Conservation (phyloP, 2,329 filamentous ascomycete genomes). For the Fusarium musae region DNA sequence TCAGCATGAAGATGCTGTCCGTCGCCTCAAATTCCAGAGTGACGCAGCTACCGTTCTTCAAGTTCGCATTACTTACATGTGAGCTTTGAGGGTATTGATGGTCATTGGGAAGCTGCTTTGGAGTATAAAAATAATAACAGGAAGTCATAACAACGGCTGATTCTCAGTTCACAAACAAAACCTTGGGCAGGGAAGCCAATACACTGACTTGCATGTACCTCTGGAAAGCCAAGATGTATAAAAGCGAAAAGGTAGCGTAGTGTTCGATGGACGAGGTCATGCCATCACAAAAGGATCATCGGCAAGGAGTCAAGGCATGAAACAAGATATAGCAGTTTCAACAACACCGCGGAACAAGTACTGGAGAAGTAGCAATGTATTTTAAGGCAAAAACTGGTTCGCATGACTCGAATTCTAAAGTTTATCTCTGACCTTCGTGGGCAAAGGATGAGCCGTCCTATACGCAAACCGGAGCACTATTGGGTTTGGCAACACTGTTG, state of each 20-base stretch:
- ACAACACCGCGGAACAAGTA: accelerated
- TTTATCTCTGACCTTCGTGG: accelerated
- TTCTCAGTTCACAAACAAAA: background rate
- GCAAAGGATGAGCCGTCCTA: background rate
- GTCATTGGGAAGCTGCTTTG: background rate
- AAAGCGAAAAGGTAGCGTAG: background rate
- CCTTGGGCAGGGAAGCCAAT: background rate
- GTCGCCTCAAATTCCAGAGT: too few relatives aligned
- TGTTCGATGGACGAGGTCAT: background rate
- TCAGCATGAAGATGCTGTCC: background rate
- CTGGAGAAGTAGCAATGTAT: too few relatives aligned
- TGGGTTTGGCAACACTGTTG: constrained; percentile 43
- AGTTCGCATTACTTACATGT: background rate
- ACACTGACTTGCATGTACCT: accelerated
- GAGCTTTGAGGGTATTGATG: accelerated
- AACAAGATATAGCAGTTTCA: background rate
- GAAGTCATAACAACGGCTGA: background rate
- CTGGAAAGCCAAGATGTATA: too few relatives aligned
- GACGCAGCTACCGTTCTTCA: background rate
- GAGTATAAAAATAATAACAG: accelerated
- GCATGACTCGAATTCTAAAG: accelerated
- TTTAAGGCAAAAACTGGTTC: too few relatives aligned
- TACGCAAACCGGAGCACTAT: constrained; percentile 42
- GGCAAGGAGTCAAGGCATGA: too few relatives aligned
- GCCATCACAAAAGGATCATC: background rate